These are phyloP conservation scores for Lyophyllum decastes DNA, from an alignment of 768 basidiomycete genomes.

Conservation along the genomic window DNA sequence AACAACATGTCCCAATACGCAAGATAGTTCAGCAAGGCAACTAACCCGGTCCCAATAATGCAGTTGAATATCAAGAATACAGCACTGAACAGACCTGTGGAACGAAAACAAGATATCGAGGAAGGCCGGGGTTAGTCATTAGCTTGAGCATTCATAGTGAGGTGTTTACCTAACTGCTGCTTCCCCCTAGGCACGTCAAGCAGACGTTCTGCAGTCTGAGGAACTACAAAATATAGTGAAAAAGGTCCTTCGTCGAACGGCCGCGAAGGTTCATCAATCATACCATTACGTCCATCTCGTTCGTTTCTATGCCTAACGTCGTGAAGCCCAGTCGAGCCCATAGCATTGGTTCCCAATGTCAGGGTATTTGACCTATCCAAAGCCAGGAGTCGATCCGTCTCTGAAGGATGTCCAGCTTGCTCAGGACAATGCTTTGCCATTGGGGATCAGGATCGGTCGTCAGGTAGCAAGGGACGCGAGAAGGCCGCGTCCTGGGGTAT, in stretches of 20 bases:
- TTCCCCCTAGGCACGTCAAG: too few species aligned
- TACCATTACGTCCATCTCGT: too few species aligned
- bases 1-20: neutral
- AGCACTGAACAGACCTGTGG: constrained; percentile 29
- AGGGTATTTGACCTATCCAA: neutral
- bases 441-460: neutral
- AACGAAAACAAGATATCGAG: neutral
- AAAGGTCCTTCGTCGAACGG: too few species aligned
- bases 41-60: constrained; percentile 44
- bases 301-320: too few species aligned
- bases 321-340: too few species aligned
- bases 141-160: too few species aligned
- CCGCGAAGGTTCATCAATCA: too few species aligned
- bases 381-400: neutral
- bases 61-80: constrained; percentile 45
- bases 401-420: constrained; percentile 9
- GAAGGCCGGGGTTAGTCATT: neutral
- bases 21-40: neutral
- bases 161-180: too few species aligned
- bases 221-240: too few species aligned
- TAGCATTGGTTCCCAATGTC: too few species aligned
- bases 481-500: too few species aligned
- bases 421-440: neutral
- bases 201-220: too few species aligned
- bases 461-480: neutral